A percentile compares a stretch with the other conserved stretches of the same genome.
Conservation (phyloP, 441 rosid genomes). For the Aquilaria agallochum region DNA sequence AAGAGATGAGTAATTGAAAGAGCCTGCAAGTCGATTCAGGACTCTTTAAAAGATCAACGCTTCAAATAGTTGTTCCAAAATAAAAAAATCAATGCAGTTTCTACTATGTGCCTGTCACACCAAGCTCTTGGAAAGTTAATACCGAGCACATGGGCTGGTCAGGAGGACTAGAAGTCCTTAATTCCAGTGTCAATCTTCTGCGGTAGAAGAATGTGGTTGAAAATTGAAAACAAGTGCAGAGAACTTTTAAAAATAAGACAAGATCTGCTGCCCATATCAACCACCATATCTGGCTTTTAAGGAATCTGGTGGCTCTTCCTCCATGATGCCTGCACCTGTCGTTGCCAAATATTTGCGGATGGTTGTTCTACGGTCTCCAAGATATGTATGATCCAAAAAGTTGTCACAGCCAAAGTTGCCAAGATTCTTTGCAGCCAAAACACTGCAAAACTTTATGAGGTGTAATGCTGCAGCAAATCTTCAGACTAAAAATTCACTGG, state of each 20-base stretch:
- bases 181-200: no score
- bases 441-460: conserved; percentile 34
- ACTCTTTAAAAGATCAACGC: no score
- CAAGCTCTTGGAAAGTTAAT: neutral
- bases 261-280: conserved; percentile 18
- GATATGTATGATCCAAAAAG: conserved; percentile 81
- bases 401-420: conserved; percentile 58
- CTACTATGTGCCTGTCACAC: neutral
- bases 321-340: conserved; percentile 78
- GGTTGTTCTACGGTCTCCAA: conserved; percentile 71
- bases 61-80: no score
- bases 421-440: conserved; percentile 83
- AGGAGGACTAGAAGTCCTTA: neutral
- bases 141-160: neutral
- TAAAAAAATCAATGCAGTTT: neutral
- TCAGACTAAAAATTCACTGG: no score
- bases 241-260: neutral
- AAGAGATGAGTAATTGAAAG: no score
- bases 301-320: conserved; percentile 82
- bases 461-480: no score
- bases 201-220: neutral
- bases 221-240: neutral
- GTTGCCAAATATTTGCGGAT: conserved; percentile 64
- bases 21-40: no score
- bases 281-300: conserved; percentile 83